These are phyloP conservation scores for Apiotrichum laibachii DNA, from an alignment of 1,284 basidiomycete genomes.

Conservation along the genomic window DNA sequence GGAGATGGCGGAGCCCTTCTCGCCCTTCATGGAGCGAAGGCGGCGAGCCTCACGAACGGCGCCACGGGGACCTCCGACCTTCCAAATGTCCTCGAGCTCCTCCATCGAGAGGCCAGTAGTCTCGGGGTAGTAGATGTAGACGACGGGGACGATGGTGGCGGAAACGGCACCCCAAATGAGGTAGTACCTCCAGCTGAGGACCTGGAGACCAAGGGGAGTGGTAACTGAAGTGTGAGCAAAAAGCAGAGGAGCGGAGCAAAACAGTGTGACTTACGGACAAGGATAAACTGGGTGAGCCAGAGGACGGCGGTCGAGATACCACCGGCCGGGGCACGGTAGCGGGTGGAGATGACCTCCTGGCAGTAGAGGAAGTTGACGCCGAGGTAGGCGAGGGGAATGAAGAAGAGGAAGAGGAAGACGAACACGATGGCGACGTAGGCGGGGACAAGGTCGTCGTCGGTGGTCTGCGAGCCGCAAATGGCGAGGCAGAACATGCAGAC, in stretches of 20 bases:
- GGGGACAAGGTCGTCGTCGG: conserved; percentile 22
- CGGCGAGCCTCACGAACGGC: conserved; percentile 14
- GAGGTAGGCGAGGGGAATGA: conserved; percentile 35
- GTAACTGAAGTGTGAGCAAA: conserved; percentile 12
- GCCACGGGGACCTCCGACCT: conserved; percentile 4
- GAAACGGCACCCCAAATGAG: conserved; percentile 23
- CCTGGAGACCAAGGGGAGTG: conserved; percentile 28
- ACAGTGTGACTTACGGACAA: conserved; percentile 3
- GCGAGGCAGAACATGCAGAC: conserved; percentile 34
- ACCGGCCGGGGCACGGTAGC: conserved; percentile 33
- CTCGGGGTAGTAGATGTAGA: conserved; percentile 38
- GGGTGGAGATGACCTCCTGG: conserved; percentile 34
- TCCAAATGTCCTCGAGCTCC: conserved; percentile 29
- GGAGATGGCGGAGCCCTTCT: not conserved
- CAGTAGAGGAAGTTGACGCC: conserved; percentile 36
- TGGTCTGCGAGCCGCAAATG: conserved; percentile 36
- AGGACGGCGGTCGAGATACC: conserved; percentile 32
- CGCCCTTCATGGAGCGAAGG: conserved; percentile 8
- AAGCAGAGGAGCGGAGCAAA: no score
- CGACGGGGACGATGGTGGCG: conserved; percentile 25
- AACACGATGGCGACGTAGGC: conserved; percentile 36
- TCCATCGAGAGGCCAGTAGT: conserved; percentile 34
- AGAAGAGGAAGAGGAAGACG: conserved; percentile 34
- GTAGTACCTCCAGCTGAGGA: conserved; percentile 30
- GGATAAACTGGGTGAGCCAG: conserved; percentile 32